Conservation (phyloP, 305 asterid genomes). For the Fraxinus xanthoxyloides region DNA sequence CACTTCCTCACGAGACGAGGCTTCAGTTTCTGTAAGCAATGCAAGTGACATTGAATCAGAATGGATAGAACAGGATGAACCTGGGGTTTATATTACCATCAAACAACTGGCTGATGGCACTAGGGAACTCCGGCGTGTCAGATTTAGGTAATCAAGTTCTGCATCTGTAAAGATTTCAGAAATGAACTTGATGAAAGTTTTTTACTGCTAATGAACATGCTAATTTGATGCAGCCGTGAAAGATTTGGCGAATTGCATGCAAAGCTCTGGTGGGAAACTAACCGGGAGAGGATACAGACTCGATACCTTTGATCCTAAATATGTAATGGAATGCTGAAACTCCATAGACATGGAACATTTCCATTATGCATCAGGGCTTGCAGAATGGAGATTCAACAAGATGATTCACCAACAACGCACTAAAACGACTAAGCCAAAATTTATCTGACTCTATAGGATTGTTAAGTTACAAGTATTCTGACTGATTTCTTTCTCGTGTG, state of each 20-base stretch:
- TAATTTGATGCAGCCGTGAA: constrained; percentile 62
- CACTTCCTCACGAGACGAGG: constrained; percentile 79
- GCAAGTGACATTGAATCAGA: constrained; percentile 93
- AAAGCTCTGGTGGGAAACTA: constrained; percentile 95
- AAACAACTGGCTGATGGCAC: constrained; percentile 89
- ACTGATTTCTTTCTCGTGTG: background rate
- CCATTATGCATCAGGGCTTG: background rate
- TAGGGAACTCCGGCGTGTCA: constrained; percentile 89
- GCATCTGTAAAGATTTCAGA: background rate
- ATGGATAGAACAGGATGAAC: constrained; percentile 96
- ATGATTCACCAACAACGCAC: background rate
- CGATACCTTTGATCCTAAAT: constrained; percentile 66
- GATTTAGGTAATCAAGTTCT: constrained; percentile 70
- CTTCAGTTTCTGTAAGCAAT: constrained; percentile 85
- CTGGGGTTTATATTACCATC: constrained; percentile 91
- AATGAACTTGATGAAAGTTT: background rate
- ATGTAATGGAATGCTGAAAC: background rate
- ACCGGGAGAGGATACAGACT: constrained; percentile 92
- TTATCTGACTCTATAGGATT: constrained; percentile 27
- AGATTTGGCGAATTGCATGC: constrained; percentile 88
- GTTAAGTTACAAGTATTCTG: background rate
- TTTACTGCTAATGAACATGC: background rate
- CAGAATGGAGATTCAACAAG: background rate
- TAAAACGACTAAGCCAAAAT: background rate
- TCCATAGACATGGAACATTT: background rate